Evolutionary conservation across 2,329 filamentous ascomycete species (phyloP), one percentile per base, ranked within the genome.

Genomic region (Trichophyton rubrum): DNA sequence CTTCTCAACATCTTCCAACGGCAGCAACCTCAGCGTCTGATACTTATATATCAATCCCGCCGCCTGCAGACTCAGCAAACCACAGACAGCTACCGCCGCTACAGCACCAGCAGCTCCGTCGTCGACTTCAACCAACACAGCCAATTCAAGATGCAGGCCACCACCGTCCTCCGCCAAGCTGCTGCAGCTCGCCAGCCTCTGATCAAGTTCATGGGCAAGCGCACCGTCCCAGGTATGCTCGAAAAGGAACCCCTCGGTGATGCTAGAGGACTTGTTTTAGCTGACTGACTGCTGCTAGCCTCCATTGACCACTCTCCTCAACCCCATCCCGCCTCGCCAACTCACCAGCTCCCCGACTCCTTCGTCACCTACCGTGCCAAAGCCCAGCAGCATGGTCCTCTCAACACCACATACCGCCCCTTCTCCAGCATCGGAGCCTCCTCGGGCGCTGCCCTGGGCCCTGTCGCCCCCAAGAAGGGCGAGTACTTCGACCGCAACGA

Each of bases 401-500:
- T 85, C 58, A 69, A 68, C 60, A 66, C 64, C 60, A 66, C 68
- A 59, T 69, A 70, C 58, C 71, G 70, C 40, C 60, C 63, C 51
- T 71, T 70, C 67, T 71, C 75, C 59, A 67, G 66, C 59, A 72
- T 79, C 63, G 89, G 89, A 65, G 82, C 83, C 68, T 72, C 78
- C 61, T 73, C 87, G 8, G 91, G 89, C 60, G 76, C 83, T 63
- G 78, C 85, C 41, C 80, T 96, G 9, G 91, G 92, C 55, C 77
- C 88, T 11, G 79, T 97, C 63, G 72, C 81, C 66, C 81, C 91
- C 41, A 81, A 81, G 62, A 75, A 84, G 69, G 92, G 92, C 67
- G 78, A 89, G 73, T 90, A 82, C 75, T 96, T 96, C 72, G 93
- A 97, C 75, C 85, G 90, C 67, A 88, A 84, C 67, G 88, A 99